Conservation (phyloP, 176 grass and related monocot genomes). For the Stipa capillata region DNA sequence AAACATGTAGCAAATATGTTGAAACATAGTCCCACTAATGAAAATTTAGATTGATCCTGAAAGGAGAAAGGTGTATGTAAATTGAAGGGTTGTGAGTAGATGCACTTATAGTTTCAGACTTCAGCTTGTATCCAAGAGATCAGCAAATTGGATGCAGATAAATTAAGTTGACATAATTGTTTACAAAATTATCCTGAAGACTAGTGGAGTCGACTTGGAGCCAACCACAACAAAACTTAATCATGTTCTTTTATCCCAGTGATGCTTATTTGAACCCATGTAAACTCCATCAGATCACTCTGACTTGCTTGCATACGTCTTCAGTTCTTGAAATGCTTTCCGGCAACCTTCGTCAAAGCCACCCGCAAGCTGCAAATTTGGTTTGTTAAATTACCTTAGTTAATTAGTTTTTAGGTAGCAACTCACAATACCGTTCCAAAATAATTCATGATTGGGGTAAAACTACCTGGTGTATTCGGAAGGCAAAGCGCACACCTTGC, state of each 20-base stretch:
- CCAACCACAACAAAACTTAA: conserved; percentile 36
- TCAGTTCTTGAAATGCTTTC: conserved; percentile 81
- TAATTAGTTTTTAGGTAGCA: no score
- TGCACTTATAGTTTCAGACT: neutral
- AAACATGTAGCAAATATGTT: neutral
- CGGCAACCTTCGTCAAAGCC: conserved; percentile 79
- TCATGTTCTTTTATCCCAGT: neutral
- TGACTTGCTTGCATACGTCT: conserved; percentile 54
- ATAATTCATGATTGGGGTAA: neutral
- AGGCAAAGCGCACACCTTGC: conserved; percentile 81
- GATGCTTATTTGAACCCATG: conserved; percentile 14
- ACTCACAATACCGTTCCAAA: neutral
- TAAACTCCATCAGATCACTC: conserved; percentile 25
- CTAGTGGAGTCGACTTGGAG: conserved; percentile 8
- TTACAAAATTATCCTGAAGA: conserved; percentile 15
- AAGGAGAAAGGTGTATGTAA: no score
- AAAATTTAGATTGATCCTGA: neutral
- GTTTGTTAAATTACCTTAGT: neutral
- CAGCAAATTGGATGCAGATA: conserved; percentile 11
- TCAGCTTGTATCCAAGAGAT: conserved; percentile 19
- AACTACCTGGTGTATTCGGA: conserved; percentile 89
- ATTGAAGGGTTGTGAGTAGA: neutral
- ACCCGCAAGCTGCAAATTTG: conserved; percentile 58
- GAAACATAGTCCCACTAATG: neutral
- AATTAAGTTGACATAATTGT: conserved; percentile 27